Evolutionary conservation across 768 basidiomycete species (phyloP), one percentile per base, ranked within the genome.

Genomic region (Calvatia gigantea): DNA sequence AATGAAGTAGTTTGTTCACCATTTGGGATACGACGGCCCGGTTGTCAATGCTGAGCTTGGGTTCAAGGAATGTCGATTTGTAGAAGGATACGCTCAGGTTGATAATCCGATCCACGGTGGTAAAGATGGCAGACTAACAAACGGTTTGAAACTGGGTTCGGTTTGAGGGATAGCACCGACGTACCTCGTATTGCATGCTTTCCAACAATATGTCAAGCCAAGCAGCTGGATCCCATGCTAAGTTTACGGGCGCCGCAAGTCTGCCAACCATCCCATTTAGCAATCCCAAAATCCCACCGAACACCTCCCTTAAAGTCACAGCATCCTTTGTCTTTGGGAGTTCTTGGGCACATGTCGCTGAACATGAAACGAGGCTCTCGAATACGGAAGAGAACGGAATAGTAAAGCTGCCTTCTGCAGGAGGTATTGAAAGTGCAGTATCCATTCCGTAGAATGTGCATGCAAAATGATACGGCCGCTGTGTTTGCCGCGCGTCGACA

Each of bases 1-100:
- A 97, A 50, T 72, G 75, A 58, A 96, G 74, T 2, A 97, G 75
- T 77, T 90, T 73, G 23, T 64, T 80, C 32, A 87, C 75, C 76
- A 93, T 80, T 52, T 79, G 81, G 48, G 73, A 70, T 65, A 89
- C 82, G 2, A 76, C 76, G 3, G 67, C 61, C 38, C 84, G 76
- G 15, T 83, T 73, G 57, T 89, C 78, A 12, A 92, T 73, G 3
- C 69, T 66, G 2, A 87, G 65, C 33, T 66, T 72, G 1, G 89
- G 86, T 41, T 76, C 65, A 28, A 94, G 61, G 45, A 68, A 71
- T 15, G 70, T 65, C 5, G 77, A 74, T 29, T 73, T 76, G 54
- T 86, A 79, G 14, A 92, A 68, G 11, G 77, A 75, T 19, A 91
- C 70, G 12, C 81, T 65, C 17, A 85, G 65, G 17, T 78, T 76